A percentile compares a stretch with the other conserved stretches of the same genome.
These are phyloP conservation scores for Boeremia exigua DNA, from an alignment of 2,329 filamentous ascomycete species.

Conservation along the genomic window DNA sequence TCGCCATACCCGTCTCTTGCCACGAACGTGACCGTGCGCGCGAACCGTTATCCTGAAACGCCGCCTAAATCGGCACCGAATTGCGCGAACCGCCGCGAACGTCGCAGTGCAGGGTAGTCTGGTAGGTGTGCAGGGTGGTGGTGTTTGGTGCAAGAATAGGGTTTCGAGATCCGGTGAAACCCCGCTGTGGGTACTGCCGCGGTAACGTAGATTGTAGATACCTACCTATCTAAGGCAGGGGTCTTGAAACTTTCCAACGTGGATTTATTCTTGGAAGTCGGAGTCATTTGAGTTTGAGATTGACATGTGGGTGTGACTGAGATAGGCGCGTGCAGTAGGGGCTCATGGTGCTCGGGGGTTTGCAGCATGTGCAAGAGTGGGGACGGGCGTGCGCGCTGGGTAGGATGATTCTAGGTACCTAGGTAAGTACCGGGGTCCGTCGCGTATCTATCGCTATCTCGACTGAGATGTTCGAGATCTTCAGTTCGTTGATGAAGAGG, in stretches of 20 bases:
- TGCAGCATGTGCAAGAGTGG: too few relatives aligned
- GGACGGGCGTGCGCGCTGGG: too few relatives aligned
- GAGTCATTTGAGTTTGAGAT: too few relatives aligned
- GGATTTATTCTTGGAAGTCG: too few relatives aligned
- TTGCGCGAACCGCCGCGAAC: neutral
- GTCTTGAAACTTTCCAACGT: neutral
- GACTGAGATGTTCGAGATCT: too few relatives aligned
- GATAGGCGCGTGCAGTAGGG: too few relatives aligned
- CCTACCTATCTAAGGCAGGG: neutral
- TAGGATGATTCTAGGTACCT: too few relatives aligned
- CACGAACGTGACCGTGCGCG: neutral
- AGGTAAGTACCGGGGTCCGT: too few relatives aligned
- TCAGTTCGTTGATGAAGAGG: too few relatives aligned
- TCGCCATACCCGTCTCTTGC: neutral
- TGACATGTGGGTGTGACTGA: too few relatives aligned
- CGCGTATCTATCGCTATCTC: too few relatives aligned
- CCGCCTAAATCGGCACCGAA: neutral
- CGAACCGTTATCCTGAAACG: neutral
- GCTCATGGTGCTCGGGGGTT: too few relatives aligned
- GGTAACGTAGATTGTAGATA: neutral
- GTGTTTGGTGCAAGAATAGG: neutral
- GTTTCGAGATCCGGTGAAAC: constrained; percentile 3
- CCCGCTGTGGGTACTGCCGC: constrained; percentile 1
- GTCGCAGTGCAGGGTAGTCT: neutral
- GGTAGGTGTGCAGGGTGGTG: neutral